Conservation (phyloP, 306 rosid genomes). For the Mimosa bimucronata region DNA sequence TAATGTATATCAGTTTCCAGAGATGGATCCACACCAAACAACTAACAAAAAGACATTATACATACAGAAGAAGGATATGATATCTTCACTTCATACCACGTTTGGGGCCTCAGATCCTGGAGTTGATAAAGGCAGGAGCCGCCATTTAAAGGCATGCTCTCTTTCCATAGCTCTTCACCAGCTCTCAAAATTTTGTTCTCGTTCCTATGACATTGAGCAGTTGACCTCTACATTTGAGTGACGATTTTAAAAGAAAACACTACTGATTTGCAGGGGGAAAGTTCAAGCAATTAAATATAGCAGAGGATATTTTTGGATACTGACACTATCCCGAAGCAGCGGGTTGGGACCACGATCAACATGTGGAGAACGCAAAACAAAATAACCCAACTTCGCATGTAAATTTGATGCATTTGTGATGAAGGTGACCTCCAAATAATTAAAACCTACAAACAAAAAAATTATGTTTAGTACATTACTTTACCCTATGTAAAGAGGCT, state of each 20-base stretch:
- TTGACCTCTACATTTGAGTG: slow-evolving; percentile 28
- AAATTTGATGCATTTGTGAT: slow-evolving; percentile 31
- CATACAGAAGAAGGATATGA: slow-evolving; percentile 98
- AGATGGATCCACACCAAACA: slow-evolving; percentile 34
- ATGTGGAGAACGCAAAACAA: slow-evolving; percentile 39
- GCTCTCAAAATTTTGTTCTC: too few species aligned
- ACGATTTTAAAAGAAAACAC: neutral
- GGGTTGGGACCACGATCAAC: slow-evolving; percentile 45
- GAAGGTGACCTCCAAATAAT: slow-evolving; percentile 23
- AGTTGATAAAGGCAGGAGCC: slow-evolving; percentile 70
- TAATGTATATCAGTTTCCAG: slow-evolving; percentile 35
- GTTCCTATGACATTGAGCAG: too few species aligned
- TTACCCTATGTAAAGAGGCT: slow-evolving; percentile 1
- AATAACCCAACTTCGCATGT: slow-evolving; percentile 31
- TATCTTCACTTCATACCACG: slow-evolving; percentile 84
- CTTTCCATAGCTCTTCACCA: too few species aligned
- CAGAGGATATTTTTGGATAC: slow-evolving; percentile 31
- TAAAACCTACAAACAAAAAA: slow-evolving; percentile 39
- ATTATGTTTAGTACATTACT: slow-evolving; percentile 25
- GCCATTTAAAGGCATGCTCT: too few species aligned
- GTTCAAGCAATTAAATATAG: neutral
- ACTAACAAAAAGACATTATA: slow-evolving; percentile 44
- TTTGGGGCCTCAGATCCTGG: slow-evolving; percentile 65
- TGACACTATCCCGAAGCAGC: slow-evolving; percentile 50
- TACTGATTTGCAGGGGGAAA: neutral